Base-by-base conservation (phyloP, 2,329 filamentous ascomycete species). In the Cordyceps tenuipes region DNA sequence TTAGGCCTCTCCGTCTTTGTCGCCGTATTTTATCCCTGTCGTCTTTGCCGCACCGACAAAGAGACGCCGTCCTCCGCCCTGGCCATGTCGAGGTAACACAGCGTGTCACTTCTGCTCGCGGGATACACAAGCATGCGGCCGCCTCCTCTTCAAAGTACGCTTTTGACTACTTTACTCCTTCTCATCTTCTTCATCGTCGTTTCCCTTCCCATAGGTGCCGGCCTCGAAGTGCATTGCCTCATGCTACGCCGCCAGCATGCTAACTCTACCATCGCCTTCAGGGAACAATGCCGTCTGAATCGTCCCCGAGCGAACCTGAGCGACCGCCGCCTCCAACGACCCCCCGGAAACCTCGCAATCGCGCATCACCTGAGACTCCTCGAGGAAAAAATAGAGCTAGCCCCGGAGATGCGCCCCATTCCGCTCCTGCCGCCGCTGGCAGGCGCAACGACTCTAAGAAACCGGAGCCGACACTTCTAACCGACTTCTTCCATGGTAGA, bases 401-500 rank as follows among this genome's bases (percentile, higher is more conserved):
- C 48, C 44, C 62, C 41, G 62, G 54, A 12, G 62, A 65, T 60
- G 75, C 73, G 5, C 74, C 77, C 17, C 77, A 77, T 67, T 76
- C 75, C 60, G 74, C 77, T 3, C 77, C 78, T 7, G 72, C 72
- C 34, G 71, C 68, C 9, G 62, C 66, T 21, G 68, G 73, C 21
- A 65, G 70, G 19, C 71, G 72, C 50, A 68, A 75, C 23, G 71
- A 71, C 51, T 71, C 76, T 29, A 77, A 73, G 57, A 79, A 70
- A 55, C 19, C 66, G 6, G 70, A 75, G 58, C 70, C 73, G 6
- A 83, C 78, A 2, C 71, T 85, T 5, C 73, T 85, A 9, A 73
- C 74, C 39, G 82, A 85, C 68, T 85, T 85, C 67, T 73, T 85
- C 44, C 72, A 82, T 26, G 82, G 82, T 15, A 77, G 81, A 21